Conservation (phyloP, 2,329 filamentous ascomycete species). For the Chrysosporium queenslandicum region DNA sequence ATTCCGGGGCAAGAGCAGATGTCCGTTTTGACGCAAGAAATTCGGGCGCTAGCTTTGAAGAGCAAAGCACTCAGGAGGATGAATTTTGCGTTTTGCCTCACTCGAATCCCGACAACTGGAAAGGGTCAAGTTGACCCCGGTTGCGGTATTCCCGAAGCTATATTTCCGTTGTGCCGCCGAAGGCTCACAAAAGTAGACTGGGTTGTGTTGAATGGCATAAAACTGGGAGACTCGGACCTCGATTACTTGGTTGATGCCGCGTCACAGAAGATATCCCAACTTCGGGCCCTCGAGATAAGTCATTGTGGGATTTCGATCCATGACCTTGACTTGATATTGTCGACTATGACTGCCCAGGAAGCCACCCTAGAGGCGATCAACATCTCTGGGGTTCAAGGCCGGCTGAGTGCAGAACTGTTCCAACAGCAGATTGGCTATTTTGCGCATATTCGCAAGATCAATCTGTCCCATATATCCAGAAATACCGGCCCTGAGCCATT, state of each 20-base stretch:
- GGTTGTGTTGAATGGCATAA: conserved; percentile 58
- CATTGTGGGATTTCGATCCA: conserved; percentile 48
- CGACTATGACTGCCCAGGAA: conserved; percentile 54
- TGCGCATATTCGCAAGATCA: conserved; percentile 54
- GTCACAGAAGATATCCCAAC: conserved; percentile 53
- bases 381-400: conserved; percentile 56
- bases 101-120: conserved; percentile 44
- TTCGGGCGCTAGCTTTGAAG: conserved; percentile 57
- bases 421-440: conserved; percentile 58
- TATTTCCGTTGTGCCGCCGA: conserved; percentile 57
- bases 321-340: conserved; percentile 49
- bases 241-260: conserved; percentile 58
- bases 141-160: conserved; percentile 58
- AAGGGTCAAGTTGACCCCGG: conserved; percentile 48
- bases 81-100: conserved; percentile 56
- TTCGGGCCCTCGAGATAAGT: conserved; percentile 58
- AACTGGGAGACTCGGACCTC: conserved; percentile 60
- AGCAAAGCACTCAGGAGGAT: conserved; percentile 53
- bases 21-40: conserved; percentile 57
- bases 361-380: conserved; percentile 58
- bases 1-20: conserved; percentile 45
- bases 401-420: conserved; percentile 54
- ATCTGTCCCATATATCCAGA: conserved; percentile 55
- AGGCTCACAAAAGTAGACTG: conserved; percentile 61
- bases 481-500: conserved; percentile 54